Percentiles rank a stretch among this genome's conserved stretches.
Conservation (phyloP, 768 basidiomycete species). For the Kwoniella sp. region DNA sequence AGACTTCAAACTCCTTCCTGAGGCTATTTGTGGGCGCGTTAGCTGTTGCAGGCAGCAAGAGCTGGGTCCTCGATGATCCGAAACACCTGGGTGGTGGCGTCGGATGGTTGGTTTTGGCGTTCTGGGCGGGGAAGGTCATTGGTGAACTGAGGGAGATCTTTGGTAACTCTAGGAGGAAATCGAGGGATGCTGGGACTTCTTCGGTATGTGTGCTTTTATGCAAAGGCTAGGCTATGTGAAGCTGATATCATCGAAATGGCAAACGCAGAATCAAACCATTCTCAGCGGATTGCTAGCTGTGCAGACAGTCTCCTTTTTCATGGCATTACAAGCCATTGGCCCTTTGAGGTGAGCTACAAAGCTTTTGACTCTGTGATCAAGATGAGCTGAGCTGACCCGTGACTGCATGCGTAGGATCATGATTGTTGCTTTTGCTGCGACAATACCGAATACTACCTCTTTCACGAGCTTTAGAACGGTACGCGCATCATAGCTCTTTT, state of each 20-base stretch:
- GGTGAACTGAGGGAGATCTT: conserved; percentile 20
- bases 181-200: conserved; percentile 15
- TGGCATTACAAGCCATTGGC: conserved; percentile 14
- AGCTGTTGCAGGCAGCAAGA: conserved; percentile 33
- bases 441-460: not conserved
- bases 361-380: not conserved
- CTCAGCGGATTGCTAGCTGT: conserved; percentile 11
- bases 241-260: not conserved
- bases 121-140: conserved; percentile 33
- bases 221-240: too few relatives aligned
- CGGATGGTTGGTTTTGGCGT: conserved; percentile 37
- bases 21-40: conserved; percentile 33
- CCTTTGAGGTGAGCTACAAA: conserved; percentile 32
- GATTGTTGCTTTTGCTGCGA: not conserved
- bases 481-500: not conserved
- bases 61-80: conserved; percentile 31
- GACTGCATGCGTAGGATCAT: not conserved
- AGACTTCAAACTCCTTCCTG: conserved; percentile 19
- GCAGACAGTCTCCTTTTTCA: conserved; percentile 27
- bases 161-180: conserved; percentile 12
- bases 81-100: conserved; percentile 20
- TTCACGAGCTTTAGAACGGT: not conserved
- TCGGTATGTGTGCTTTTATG: not conserved
- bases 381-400: not conserved
- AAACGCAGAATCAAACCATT: not conserved